These are phyloP conservation scores for thale cress (Arabidopsis thaliana) DNA, from an alignment of 345 rosid genomes.

Conservation along the genomic window TAIR10.1 NC_003074.8:17573501-17574000, in stretches of 20 bases:
- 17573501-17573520: conserved; percentile 68
- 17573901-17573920: conserved; percentile 41
- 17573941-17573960: conserved; percentile 45
- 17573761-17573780: conserved; percentile 65
- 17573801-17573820: conserved; percentile 67
- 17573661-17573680: conserved; percentile 67
- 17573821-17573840: conserved; percentile 63
- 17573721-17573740: conserved; percentile 59
- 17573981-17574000: conserved; percentile 50
- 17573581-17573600: conserved; percentile 51
- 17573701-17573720: conserved; percentile 57
- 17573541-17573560: conserved; percentile 73
- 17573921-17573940: conserved; percentile 54
- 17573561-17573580: conserved; percentile 67
- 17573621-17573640: conserved; percentile 64
- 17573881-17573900: conserved; percentile 45
- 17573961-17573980: conserved; percentile 45
- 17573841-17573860: conserved; percentile 71
- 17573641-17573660: conserved; percentile 61
- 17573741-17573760: conserved; percentile 68
- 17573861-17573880: conserved; percentile 60
- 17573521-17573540: conserved; percentile 66
- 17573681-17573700: conserved; percentile 55
- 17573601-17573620: conserved; percentile 62
- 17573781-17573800: conserved; percentile 65